A percentile compares a stretch with the other conserved stretches of the same genome.
Conservation (phyloP, 148 eudicot genomes). For the Euryodendron excelsum region DNA sequence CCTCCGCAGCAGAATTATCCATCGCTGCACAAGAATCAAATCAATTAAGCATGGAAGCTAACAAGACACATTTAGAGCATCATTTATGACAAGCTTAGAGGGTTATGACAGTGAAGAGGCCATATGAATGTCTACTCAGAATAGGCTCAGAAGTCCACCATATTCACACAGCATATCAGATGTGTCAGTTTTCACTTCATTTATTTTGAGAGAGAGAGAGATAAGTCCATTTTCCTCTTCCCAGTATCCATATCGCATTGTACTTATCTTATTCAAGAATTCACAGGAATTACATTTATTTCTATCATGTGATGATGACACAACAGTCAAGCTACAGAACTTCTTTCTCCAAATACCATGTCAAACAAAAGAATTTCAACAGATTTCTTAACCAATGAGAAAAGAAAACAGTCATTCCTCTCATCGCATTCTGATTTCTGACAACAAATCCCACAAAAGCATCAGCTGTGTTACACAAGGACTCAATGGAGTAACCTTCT, state of each 20-base stretch:
- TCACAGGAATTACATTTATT: not conserved
- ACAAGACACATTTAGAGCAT: not conserved
- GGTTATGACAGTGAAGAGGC: not conserved
- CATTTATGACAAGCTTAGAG: not conserved
- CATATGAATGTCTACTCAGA: not conserved
- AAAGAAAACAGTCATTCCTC: not conserved
- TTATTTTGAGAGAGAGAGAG: not conserved
- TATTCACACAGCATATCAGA: not conserved
- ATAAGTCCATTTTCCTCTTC: not conserved
- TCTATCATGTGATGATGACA: not conserved
- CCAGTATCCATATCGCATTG: not conserved
- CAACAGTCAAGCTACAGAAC: not conserved
- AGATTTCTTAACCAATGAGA: not conserved
- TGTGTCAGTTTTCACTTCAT: not conserved
- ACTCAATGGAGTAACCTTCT: not conserved
- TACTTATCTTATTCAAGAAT: not conserved
- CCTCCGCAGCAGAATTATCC: constrained; percentile 71
- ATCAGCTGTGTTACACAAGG: not conserved
- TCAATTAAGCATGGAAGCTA: not conserved
- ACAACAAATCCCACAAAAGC: not conserved
- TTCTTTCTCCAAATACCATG: not conserved
- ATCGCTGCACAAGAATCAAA: constrained; percentile 33
- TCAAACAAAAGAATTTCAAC: not conserved
- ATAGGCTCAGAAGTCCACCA: not conserved
- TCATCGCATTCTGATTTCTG: not conserved